Percentiles rank a stretch among this genome's conserved stretches.
Evolutionary conservation across 2,329 filamentous ascomycete species (phyloP).

Genomic region (Aspergillus sp.): DNA sequence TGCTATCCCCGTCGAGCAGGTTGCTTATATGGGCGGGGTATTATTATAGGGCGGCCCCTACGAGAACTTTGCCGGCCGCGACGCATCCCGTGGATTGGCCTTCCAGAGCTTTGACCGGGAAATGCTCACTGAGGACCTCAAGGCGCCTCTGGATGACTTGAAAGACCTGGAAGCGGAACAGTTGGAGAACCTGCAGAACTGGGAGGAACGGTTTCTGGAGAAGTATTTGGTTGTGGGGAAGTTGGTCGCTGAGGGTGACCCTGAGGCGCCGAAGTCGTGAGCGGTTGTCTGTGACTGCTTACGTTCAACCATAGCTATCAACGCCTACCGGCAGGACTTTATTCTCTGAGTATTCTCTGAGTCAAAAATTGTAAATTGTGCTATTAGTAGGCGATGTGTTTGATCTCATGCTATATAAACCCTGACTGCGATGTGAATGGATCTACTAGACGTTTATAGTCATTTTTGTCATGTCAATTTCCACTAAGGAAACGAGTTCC

Average conservation of each 20-base stretch:
- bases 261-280: slow-evolving; percentile 26
- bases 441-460: too few relatives aligned
- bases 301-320: not conserved
- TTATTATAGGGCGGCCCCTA: slow-evolving; percentile 65
- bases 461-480: too few relatives aligned
- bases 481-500: too few relatives aligned
- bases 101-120: slow-evolving; percentile 89
- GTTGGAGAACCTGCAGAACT: slow-evolving; percentile 73
- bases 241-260: slow-evolving; percentile 59
- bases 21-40: too few relatives aligned
- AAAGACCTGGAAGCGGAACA: slow-evolving; percentile 65
- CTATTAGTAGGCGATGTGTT: too few relatives aligned
- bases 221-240: slow-evolving; percentile 95
- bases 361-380: too few relatives aligned
- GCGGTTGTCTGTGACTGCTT: not conserved
- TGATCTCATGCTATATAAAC: too few relatives aligned
- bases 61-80: slow-evolving; percentile 88
- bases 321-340: not conserved
- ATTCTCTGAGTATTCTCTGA: too few relatives aligned
- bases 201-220: slow-evolving; percentile 87
- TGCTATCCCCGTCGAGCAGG: too few relatives aligned
- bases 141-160: slow-evolving; percentile 71
- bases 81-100: slow-evolving; percentile 80
- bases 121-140: slow-evolving; percentile 86
- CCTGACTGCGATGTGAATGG: too few relatives aligned